phyloP scores from a whole-genome alignment of 805 yeast genomes.

The Yamadazyma scolyti region DNA sequence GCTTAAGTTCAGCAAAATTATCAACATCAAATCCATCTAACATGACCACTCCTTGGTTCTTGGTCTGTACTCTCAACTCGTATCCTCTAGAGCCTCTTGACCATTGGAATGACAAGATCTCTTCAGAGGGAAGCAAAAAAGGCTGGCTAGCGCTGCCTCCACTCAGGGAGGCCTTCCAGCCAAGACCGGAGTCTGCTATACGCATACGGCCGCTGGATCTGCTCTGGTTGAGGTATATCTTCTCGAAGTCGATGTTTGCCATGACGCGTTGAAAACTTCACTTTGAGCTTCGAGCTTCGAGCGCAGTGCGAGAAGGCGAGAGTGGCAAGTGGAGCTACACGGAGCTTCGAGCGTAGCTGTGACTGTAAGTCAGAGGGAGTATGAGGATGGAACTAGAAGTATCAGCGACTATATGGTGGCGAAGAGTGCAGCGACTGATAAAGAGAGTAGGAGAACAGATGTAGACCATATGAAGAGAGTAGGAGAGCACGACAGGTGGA shows the following conservation, averaged over 20 bases:
- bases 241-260: constrained; percentile 77
- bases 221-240: constrained; percentile 85
- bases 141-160: constrained; percentile 47
- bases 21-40: constrained; percentile 90
- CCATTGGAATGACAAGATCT: constrained; percentile 80
- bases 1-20: constrained; percentile 77
- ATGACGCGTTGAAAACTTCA: no score
- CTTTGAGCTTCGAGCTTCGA: no score
- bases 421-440: no score
- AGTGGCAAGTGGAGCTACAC: no score
- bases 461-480: no score
- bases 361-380: no score
- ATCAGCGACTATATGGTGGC: no score
- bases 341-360: no score
- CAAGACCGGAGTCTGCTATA: constrained; percentile 93
- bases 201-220: constrained; percentile 84
- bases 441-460: no score
- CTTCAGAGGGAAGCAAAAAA: constrained; percentile 84
- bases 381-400: no score
- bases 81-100: constrained; percentile 90
- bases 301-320: no score
- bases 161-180: constrained; percentile 78
- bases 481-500: no score
- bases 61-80: constrained; percentile 86
- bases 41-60: constrained; percentile 77